These are phyloP conservation scores for Leishmania arabica DNA, from an alignment of 208 protist genomes.

Conservation along the genomic window DNA sequence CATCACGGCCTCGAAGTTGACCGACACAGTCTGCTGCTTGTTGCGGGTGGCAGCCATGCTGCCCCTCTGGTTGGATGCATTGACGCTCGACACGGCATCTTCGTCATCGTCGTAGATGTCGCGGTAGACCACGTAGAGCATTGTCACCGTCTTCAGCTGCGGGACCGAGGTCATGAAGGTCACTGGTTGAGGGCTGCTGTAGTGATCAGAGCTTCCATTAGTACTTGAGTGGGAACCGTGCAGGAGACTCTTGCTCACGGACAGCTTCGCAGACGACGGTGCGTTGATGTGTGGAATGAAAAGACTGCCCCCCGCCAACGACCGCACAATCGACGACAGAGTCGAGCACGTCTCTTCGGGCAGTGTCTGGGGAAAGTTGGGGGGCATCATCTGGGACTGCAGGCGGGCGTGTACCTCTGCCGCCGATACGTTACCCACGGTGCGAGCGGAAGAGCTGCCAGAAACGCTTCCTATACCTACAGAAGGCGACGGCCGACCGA, in stretches of 20 bases:
- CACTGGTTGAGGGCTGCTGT: background rate
- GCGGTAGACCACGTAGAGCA: constrained; percentile 71
- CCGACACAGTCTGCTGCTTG: constrained; percentile 32
- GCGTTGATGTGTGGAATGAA: constrained; percentile 25
- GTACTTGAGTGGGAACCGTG: constrained; percentile 4
- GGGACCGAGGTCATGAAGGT: constrained; percentile 29
- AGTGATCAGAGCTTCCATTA: constrained; percentile 1
- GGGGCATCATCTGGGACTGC: background rate
- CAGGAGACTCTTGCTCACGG: constrained; percentile 14
- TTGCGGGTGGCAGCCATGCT: constrained; percentile 23
- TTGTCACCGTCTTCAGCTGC: constrained; percentile 65
- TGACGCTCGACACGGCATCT: background rate
- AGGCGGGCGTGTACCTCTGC: background rate
- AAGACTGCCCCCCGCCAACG: constrained; percentile 26
- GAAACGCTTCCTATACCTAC: background rate
- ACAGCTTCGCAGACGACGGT: constrained; percentile 9
- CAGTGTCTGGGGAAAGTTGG: background rate
- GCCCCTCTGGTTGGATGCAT: background rate
- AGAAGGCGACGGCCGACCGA: background rate
- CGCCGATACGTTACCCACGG: background rate
- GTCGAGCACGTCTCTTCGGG: constrained; percentile 20
- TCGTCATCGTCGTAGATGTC: constrained; percentile 36
- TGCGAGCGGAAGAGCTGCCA: background rate
- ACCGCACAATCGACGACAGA: constrained; percentile 47
- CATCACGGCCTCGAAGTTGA: constrained; percentile 49